Conservation (phyloP, 371 early-diverging fungal genomes). For the Rozella allomycis region DNA sequence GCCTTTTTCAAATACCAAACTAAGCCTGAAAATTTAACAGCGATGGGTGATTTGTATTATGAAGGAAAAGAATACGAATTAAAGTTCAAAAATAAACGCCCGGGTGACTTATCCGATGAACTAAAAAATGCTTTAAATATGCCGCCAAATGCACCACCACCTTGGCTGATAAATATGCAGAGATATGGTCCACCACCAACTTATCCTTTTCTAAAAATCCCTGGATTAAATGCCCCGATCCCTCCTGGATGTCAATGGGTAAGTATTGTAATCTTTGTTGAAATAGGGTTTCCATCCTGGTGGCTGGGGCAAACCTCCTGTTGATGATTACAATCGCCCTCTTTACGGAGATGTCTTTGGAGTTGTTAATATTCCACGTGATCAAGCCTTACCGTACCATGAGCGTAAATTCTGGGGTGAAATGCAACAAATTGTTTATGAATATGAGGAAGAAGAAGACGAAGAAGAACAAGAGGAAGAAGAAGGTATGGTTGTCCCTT, state of each 20-base stretch:
- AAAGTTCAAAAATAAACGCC: conserved; percentile 60
- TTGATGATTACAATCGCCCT: conserved; percentile 81
- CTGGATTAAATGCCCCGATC: conserved; percentile 92
- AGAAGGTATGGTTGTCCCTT: too few species aligned
- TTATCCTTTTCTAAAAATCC: conserved; percentile 76
- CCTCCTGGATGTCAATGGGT: conserved; percentile 84
- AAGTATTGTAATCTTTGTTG: neutral
- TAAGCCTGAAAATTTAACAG: conserved; percentile 48
- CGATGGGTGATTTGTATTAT: conserved; percentile 80
- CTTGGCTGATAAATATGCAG: conserved; percentile 97
- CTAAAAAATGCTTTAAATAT: conserved; percentile 69
- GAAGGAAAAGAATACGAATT: conserved; percentile 93
- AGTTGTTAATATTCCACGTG: conserved; percentile 3
- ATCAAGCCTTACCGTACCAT: too few species aligned
- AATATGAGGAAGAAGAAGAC: too few species aligned
- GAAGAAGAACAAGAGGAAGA: too few species aligned
- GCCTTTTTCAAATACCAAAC: conserved; percentile 91
- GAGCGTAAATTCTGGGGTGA: too few species aligned
- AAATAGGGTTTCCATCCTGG: conserved; percentile 93
- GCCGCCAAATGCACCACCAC: conserved; percentile 78
- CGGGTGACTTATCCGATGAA: conserved; percentile 70
- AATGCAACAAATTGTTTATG: too few species aligned
- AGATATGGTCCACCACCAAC: conserved; percentile 90
- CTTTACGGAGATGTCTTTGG: conserved; percentile 93
- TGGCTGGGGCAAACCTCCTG: conserved; percentile 94